phyloP scores from a whole-genome alignment of 306 rosid species.

The Gynostemma pentaphyllum region DNA sequence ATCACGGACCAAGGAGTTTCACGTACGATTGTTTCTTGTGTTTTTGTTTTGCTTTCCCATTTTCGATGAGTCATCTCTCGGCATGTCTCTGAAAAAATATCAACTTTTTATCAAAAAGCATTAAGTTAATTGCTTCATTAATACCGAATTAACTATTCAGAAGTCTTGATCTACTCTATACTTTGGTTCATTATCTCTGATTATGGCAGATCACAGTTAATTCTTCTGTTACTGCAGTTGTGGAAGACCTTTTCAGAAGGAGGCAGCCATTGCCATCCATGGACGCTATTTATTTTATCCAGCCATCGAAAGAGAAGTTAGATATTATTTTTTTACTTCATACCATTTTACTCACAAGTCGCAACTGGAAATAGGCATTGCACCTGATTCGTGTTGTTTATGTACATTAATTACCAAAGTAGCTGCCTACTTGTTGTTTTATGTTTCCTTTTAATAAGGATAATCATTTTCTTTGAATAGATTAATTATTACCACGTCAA shows the following conservation, averaged over 20 bases:
- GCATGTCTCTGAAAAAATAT: background rate
- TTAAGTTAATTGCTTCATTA: background rate
- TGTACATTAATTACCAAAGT: background rate
- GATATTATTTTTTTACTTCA: slow-evolving; percentile 10
- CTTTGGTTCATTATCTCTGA: background rate
- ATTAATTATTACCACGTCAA: background rate
- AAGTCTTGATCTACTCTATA: background rate
- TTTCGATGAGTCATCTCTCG: slow-evolving; percentile 1
- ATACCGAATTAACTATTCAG: background rate
- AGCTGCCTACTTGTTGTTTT: background rate
- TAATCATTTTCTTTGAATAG: too few relatives aligned
- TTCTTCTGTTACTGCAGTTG: slow-evolving; percentile 53
- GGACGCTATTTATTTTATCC: slow-evolving; percentile 87
- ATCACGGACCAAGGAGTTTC: slow-evolving; percentile 97
- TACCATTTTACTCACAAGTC: too few relatives aligned
- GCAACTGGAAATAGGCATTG: background rate
- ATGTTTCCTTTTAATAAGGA: background rate
- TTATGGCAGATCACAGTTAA: slow-evolving; percentile 8
- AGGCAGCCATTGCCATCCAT: slow-evolving; percentile 91
- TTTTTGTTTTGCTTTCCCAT: background rate
- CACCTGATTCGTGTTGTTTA: background rate
- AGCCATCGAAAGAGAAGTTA: slow-evolving; percentile 89
- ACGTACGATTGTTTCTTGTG: slow-evolving; percentile 21
- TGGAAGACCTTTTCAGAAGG: slow-evolving; percentile 91
- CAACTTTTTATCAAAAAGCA: background rate